Evolutionary conservation across 73 alveolate species (phyloP).

Genomic region (Paramecium octaurelia): DNA sequence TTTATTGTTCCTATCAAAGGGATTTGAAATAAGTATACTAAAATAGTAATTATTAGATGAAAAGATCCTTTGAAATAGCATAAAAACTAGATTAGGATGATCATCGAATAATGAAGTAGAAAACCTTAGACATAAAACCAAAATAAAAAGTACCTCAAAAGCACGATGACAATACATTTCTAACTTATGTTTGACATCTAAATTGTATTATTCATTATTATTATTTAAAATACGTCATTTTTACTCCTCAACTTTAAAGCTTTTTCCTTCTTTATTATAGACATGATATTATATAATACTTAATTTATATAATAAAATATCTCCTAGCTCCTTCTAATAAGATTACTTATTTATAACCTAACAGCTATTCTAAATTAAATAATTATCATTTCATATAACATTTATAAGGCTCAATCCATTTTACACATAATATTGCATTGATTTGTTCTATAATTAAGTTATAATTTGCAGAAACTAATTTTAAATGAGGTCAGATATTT

Average conservation of each 20-base stretch:
- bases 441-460: background rate
- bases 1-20: background rate
- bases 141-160: background rate
- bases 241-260: background rate
- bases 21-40: background rate
- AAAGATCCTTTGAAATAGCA: constrained; percentile 25
- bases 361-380: background rate
- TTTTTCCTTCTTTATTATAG: background rate
- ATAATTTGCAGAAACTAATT: background rate
- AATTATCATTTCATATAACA: background rate
- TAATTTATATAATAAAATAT: too few relatives aligned
- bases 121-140: constrained; percentile 15
- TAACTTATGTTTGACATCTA: background rate
- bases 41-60: background rate
- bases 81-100: constrained; percentile 7
- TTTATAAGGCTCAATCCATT: background rate
- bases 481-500: background rate
- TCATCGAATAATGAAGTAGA: background rate
- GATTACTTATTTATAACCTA: background rate
- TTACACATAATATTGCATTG: background rate
- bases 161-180: background rate
- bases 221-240: background rate
- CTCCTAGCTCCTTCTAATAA: too few relatives aligned
- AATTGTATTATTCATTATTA: background rate
- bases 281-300: too few relatives aligned